Percentiles rank a stretch among this genome's conserved stretches.
Evolutionary conservation across 1,284 basidiomycete species (phyloP).

Genomic region (Erythrobasidium hasegawianum): DNA sequence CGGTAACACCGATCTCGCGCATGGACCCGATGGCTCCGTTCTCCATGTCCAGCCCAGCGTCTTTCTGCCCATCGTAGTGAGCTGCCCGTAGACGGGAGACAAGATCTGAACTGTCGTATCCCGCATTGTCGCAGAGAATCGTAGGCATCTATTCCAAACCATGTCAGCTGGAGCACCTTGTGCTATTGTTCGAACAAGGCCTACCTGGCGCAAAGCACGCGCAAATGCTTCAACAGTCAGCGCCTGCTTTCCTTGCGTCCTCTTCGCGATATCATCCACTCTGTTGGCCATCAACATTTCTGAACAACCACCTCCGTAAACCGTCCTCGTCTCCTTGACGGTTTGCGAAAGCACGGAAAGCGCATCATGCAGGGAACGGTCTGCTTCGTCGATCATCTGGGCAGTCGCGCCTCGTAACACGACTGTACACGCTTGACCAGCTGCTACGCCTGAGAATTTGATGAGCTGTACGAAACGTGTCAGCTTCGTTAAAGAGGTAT

Average conservation of each 20-base stretch:
- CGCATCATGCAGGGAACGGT: conserved; percentile 94
- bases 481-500: not conserved
- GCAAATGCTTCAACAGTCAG: conserved; percentile 90
- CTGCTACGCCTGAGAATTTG: conserved; percentile 98
- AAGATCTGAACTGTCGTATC: conserved; percentile 93
- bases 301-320: conserved; percentile 92
- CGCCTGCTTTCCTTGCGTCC: conserved; percentile 89
- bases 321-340: conserved; percentile 90
- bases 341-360: conserved; percentile 96
- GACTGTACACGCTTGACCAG: conserved; percentile 97
- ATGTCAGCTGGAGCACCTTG: not conserved
- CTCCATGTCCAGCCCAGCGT: conserved; percentile 90
- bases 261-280: conserved; percentile 81
- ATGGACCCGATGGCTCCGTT: conserved; percentile 80
- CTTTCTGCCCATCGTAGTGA: conserved; percentile 80
- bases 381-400: conserved; percentile 99
- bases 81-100: conserved; percentile 86
- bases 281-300: conserved; percentile 97
- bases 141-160: conserved; percentile 63
- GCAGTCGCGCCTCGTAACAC: conserved; percentile 93
- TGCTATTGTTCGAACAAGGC: conserved; percentile 13
- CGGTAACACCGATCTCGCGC: conserved; percentile 80
- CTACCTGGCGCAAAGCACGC: conserved; percentile 71
- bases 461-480: conserved; percentile 63
- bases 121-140: conserved; percentile 95